Evolutionary conservation across 192 early-diverging fungal genomes (phyloP), one percentile per base, ranked within the genome.

Genomic region (Linnemannia exigua): DNA sequence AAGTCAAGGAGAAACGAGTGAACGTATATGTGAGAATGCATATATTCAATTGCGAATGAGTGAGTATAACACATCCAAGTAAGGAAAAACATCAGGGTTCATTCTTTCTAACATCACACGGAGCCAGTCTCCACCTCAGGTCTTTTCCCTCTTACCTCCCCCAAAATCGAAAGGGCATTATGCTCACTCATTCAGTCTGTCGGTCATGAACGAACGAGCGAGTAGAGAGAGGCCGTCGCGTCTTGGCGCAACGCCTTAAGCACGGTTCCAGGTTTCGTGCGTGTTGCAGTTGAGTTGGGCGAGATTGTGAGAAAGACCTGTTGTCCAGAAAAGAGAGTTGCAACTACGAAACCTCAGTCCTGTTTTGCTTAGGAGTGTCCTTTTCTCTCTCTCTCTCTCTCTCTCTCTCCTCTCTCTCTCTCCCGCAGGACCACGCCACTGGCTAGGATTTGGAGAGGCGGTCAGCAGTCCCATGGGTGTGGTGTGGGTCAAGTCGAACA

Each of bases 201-300:
- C n/a, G n/a, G n/a, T n/a, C n/a, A n/a, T n/a, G n/a, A n/a, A n/a
- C n/a, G n/a, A n/a, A n/a, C n/a, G n/a, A 54, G 22, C n/a, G 25
- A 33, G 28, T 22, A 54, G 52, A 6, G 52, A n/a, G 11, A 9
- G 22, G 25, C 15, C 3, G 12, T 31, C 58, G 58, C 58, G 12
- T 31, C 58, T 63, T 63, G 58, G 14, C 9, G 28, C 58, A 63
- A 63, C 58, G 58, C 58, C 58, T 63, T 63, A 63, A 63, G 58
- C 58, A 63, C 28, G 58, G 58, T 63, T 63, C 58, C 28, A 63
- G 58, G 58, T 63, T 63, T 31, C 28, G 58, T 63, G 11, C 15
- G 58, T 20, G 58, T 63, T 63, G 28, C 5, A 63, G 58, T 3
- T 63, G 58, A 63, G 28, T 54, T 54, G 52, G 31, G 58, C 31